Conservation (phyloP, 768 basidiomycete species). For the Boletus bicolor region DNA sequence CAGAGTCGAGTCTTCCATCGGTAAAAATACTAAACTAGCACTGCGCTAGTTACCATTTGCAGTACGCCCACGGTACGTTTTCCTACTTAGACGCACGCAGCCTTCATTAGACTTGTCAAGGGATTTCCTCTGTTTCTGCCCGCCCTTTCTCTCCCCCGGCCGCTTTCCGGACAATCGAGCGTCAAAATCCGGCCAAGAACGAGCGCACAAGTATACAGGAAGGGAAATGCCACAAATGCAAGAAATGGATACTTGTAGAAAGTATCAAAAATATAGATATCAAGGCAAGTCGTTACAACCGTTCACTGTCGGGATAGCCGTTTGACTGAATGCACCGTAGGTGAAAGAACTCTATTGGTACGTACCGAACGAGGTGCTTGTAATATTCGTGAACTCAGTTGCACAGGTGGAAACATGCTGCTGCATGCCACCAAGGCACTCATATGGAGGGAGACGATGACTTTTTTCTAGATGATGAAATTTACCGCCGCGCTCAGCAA, state of each 20-base stretch:
- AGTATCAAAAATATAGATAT: constrained; percentile 71
- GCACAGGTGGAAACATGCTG: constrained; percentile 80
- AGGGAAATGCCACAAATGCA: constrained; percentile 77
- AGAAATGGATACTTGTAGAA: constrained; percentile 68
- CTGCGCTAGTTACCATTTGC: constrained; percentile 69
- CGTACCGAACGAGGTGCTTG: constrained; percentile 22
- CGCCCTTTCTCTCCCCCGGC: constrained; percentile 77
- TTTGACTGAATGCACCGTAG: constrained; percentile 30
- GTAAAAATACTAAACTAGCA: constrained; percentile 5
- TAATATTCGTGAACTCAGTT: constrained; percentile 5
- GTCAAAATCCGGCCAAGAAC: constrained; percentile 50
- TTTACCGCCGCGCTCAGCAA: constrained; percentile 31
- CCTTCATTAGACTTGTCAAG: constrained; percentile 34
- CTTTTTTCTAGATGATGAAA: constrained; percentile 52
- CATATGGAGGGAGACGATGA: constrained; percentile 55
- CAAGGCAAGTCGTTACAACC: constrained; percentile 45
- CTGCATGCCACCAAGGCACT: constrained; percentile 64
- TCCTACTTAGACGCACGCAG: background rate
- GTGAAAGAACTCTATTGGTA: constrained; percentile 77
- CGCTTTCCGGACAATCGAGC: constrained; percentile 49
- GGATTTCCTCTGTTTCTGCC: constrained; percentile 65
- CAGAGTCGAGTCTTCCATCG: constrained; percentile 17
- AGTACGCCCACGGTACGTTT: constrained; percentile 67
- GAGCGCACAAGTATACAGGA: constrained; percentile 60
- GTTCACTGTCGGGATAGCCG: background rate